phyloP scores from a whole-genome alignment of 2,329 filamentous ascomycete species.

The Achaetomium macrosporum region DNA sequence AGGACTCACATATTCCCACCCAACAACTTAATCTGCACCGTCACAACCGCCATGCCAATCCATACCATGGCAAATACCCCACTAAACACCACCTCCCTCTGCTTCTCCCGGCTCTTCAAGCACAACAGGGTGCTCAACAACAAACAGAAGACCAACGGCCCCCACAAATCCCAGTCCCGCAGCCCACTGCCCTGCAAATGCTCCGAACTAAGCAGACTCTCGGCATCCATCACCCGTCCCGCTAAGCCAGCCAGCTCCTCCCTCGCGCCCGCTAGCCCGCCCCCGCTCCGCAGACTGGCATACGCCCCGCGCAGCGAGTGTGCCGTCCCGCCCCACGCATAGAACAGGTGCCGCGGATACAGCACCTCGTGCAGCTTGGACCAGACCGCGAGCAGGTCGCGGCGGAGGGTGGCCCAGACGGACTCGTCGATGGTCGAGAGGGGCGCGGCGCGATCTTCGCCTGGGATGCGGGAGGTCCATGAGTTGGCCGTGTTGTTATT shows the following conservation, averaged over 20 bases:
- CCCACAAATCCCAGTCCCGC: constrained; percentile 83
- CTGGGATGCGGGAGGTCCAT: constrained; percentile 74
- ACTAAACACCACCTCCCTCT: constrained; percentile 86
- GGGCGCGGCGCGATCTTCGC: constrained; percentile 84
- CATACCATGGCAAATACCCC: constrained; percentile 96
- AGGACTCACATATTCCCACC: constrained; percentile 88
- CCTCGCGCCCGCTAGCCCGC: constrained; percentile 52
- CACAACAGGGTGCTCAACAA: constrained; percentile 83
- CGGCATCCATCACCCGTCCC: constrained; percentile 58
- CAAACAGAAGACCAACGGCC: constrained; percentile 89
- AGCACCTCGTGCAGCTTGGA: constrained; percentile 97
- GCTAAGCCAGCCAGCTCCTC: constrained; percentile 58
- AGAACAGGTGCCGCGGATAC: constrained; percentile 88
- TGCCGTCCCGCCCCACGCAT: constrained; percentile 55
- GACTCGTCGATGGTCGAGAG: constrained; percentile 94
- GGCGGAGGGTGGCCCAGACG: constrained; percentile 93
- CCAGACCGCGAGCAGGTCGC: constrained; percentile 90
- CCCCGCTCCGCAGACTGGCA: constrained; percentile 50
- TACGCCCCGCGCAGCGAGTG: constrained; percentile 52
- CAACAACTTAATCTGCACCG: constrained; percentile 93
- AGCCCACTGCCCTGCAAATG: not conserved
- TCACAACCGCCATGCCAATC: constrained; percentile 94
- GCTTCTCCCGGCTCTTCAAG: constrained; percentile 68
- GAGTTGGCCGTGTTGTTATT: not conserved
- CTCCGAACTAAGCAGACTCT: constrained; percentile 42